These are phyloP conservation scores for Dillenia suffruticosa DNA, from an alignment of 164 flowering plant species.

Conservation along the genomic window DNA sequence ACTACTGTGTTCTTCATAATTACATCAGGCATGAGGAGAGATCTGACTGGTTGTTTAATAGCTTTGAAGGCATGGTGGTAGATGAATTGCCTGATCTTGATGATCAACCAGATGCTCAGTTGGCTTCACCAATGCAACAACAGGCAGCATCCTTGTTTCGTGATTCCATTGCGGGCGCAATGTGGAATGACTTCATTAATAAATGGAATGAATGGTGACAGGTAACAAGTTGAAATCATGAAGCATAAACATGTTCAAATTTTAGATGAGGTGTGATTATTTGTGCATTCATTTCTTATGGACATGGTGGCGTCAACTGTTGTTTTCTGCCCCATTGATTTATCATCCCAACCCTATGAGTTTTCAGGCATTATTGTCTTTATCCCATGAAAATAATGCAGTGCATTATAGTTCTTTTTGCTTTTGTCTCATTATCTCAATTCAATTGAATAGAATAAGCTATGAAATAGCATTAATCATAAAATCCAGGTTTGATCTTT, in stretches of 20 bases:
- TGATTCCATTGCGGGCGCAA: slow-evolving; percentile 47
- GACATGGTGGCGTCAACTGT: too few relatives aligned
- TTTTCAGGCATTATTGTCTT: too few relatives aligned
- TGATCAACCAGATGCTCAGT: slow-evolving; percentile 38
- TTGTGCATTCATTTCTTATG: too few relatives aligned
- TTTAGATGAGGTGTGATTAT: too few relatives aligned
- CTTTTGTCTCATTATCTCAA: too few relatives aligned
- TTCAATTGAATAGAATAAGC: too few relatives aligned
- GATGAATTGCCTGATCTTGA: slow-evolving; percentile 38
- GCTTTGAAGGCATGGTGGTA: slow-evolving; percentile 15
- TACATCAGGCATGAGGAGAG: slow-evolving; percentile 47
- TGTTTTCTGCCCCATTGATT: too few relatives aligned
- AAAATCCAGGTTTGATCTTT: too few relatives aligned
- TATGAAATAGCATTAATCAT: too few relatives aligned
- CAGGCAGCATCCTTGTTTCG: slow-evolving; percentile 35
- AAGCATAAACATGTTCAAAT: neutral
- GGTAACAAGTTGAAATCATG: neutral
- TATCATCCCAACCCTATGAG: too few relatives aligned
- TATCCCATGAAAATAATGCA: too few relatives aligned
- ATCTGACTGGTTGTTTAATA: slow-evolving; percentile 62
- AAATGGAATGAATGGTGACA: slow-evolving; percentile 67
- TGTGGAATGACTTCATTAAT: slow-evolving; percentile 73
- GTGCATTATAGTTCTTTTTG: too few relatives aligned
- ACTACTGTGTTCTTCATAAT: slow-evolving; percentile 73
- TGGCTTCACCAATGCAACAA: slow-evolving; percentile 36